phyloP scores from a whole-genome alignment of 495 filamentous ascomycete species.

The Podospora pseudoanserina region DNA sequence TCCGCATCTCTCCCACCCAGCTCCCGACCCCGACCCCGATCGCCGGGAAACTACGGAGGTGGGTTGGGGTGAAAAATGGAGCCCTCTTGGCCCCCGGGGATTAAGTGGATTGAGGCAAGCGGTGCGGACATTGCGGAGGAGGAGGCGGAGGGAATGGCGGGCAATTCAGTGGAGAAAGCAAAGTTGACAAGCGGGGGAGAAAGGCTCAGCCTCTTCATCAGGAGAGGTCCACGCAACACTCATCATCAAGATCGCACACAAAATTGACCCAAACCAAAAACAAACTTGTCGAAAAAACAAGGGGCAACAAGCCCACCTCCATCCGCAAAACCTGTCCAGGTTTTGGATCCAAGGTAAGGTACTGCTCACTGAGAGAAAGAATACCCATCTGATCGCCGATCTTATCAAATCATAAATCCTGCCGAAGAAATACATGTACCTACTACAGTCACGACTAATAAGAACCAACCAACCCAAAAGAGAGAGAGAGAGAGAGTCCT shows the following conservation, averaged over 20 bases:
- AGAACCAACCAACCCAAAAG: not conserved
- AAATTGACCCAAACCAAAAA: not conserved
- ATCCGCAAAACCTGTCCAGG: not conserved
- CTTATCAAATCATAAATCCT: not conserved
- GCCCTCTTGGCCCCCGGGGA: not conserved
- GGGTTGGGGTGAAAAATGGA: not conserved
- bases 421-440: too few relatives aligned
- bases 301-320: not conserved
- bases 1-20: not conserved
- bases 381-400: not conserved
- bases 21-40: slow-evolving; percentile 9
- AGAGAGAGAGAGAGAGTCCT: not conserved
- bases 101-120: not conserved
- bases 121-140: not conserved
- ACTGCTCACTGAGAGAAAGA: not conserved
- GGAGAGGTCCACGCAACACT: not conserved
- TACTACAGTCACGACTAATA: not conserved
- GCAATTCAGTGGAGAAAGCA: too few relatives aligned
- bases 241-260: not conserved
- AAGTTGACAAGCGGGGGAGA: too few relatives aligned
- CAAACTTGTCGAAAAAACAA: not conserved
- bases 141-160: not conserved
- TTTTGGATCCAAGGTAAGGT: not conserved
- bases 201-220: not conserved
- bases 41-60: slow-evolving; percentile 5